Base-by-base conservation (phyloP, 2,329 filamentous ascomycete species). In the Sarocladium brachiariae region DNA sequence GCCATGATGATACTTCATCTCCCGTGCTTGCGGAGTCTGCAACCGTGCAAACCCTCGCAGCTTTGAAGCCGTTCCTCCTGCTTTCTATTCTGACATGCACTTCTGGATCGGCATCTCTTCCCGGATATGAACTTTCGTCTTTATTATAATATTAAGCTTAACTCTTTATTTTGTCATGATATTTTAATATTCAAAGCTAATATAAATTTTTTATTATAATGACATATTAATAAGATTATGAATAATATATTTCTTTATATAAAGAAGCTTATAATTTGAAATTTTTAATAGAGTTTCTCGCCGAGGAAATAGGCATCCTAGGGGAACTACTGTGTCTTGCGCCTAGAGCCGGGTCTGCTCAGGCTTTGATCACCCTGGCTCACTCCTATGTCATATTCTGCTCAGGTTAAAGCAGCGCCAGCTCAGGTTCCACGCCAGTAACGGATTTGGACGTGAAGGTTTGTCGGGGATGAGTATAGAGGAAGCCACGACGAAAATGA, bases 401-500 rank as follows among this genome's bases (percentile, higher is more conserved):
- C 27, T 35, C 21, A 49, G 31, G n/a, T 49, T 49, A 49, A 35
- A 49, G 47, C 47, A 37, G 47, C 47, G 31, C 47, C 33, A 38
- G 30, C 47, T 37, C 48, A 50, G 24, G 24, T 50, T 50, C 16
- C 35, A 38, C 34, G 34, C 48, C 48, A 30, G 48, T 39, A 50
- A 38, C 48, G 48, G 24, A 50, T 50, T 50, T 41, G 23, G 35
- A 50, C 5, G 24, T 23, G 9, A 50, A 38, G 31, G 23, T 39
- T 50, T 41, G 16, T 50, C 48, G 48, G 48, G 34, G 34, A 39
- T 50, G 35, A 50, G 34, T 50, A 50, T 50, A 47, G 39, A 25
- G 39, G 39, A 27, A 45, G 39, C n/a, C n/a, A n/a, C n/a, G n/a
- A n/a, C n/a, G n/a, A n/a, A n/a, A n/a, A n/a, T n/a, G n/a, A n/a